Evolutionary conservation across 441 rosid genomes (phyloP).

Genomic region (Jatropha podagrica): DNA sequence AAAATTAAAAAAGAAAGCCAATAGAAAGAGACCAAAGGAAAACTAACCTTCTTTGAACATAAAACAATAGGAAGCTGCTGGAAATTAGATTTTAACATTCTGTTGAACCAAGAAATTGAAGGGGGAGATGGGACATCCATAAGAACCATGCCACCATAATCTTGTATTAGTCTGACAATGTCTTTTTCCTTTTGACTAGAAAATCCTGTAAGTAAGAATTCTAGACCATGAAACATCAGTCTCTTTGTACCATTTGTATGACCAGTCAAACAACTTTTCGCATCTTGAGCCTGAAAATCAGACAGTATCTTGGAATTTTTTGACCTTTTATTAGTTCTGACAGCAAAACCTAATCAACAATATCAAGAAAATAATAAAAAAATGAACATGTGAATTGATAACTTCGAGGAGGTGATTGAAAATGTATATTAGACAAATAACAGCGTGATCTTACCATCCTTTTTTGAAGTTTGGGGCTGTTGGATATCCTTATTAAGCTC

Average conservation of each 20-base stretch:
- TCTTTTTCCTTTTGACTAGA: slow-evolving; percentile 50
- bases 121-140: slow-evolving; percentile 45
- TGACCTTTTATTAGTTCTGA: slow-evolving; percentile 31
- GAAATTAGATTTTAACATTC: slow-evolving; percentile 28
- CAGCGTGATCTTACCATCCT: slow-evolving; percentile 29
- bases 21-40: not conserved
- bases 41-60: slow-evolving; percentile 54
- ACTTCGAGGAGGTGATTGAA: slow-evolving; percentile 8
- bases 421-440: not conserved
- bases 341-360: slow-evolving; percentile 25
- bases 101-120: slow-evolving; percentile 32
- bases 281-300: slow-evolving; percentile 25
- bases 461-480: slow-evolving; percentile 22
- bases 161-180: slow-evolving; percentile 40
- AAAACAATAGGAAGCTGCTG: slow-evolving; percentile 46
- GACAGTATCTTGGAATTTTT: slow-evolving; percentile 24
- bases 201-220: slow-evolving; percentile 69
- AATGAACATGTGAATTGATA: not conserved
- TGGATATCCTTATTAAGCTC: slow-evolving; percentile 24
- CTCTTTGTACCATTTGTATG: slow-evolving; percentile 25
- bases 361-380: not conserved
- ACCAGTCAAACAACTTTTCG: slow-evolving; percentile 22
- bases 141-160: slow-evolving; percentile 58
- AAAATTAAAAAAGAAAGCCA: not conserved
- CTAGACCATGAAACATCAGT: slow-evolving; percentile 44